Conservation (phyloP, 257 asterid species). For the Henckelia pumila region DNA sequence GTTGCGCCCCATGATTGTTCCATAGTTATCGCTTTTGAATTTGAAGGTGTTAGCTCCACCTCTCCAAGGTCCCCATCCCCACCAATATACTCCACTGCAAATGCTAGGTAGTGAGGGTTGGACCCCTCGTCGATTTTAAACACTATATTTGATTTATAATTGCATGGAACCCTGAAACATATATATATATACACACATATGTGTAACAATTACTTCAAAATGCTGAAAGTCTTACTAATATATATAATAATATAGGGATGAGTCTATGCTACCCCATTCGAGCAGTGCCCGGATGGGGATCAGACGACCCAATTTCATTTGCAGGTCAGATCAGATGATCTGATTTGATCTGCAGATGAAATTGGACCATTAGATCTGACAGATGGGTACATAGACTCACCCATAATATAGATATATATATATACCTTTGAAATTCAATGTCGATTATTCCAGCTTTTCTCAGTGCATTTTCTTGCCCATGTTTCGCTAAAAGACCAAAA, state of each 20-base stretch:
- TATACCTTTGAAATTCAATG: slow-evolving; percentile 25
- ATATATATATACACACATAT: too few species aligned
- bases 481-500: slow-evolving; percentile 23
- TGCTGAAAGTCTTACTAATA: too few species aligned
- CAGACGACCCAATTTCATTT: too few species aligned
- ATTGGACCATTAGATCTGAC: too few species aligned
- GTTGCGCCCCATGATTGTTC: slow-evolving; percentile 26
- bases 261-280: too few species aligned
- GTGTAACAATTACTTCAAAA: too few species aligned
- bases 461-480: slow-evolving; percentile 22
- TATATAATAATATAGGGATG: too few species aligned
- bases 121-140: slow-evolving; percentile 33
- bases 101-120: slow-evolving; percentile 22
- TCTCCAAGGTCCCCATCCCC: slow-evolving; percentile 27
- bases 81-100: slow-evolving; percentile 16
- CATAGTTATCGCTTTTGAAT: slow-evolving; percentile 22
- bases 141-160: slow-evolving; percentile 10
- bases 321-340: too few species aligned
- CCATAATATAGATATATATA: too few species aligned
- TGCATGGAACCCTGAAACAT: slow-evolving; percentile 29
- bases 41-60: slow-evolving; percentile 1
- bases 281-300: too few species aligned
- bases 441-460: slow-evolving; percentile 19
- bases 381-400: too few species aligned
- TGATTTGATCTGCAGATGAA: too few species aligned